Evolutionary conservation across 2,329 filamentous ascomycete species (phyloP).

Genomic region (Mycosphaerella sp.): DNA sequence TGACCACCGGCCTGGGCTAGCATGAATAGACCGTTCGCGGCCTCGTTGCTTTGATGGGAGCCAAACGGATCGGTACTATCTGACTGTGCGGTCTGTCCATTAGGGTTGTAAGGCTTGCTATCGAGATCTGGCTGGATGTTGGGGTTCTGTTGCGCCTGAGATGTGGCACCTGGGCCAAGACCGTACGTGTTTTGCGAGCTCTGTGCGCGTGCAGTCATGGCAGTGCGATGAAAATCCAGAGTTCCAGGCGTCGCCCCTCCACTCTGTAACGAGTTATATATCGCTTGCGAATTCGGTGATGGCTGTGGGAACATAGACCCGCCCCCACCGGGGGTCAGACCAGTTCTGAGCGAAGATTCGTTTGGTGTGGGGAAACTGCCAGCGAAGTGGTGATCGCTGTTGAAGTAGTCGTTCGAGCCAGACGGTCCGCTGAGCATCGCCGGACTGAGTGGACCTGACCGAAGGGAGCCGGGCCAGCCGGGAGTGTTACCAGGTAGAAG

Average conservation of each 20-base stretch:
- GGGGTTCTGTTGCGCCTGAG: constrained; percentile 39
- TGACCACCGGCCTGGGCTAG: constrained; percentile 67
- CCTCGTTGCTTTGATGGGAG: constrained; percentile 85
- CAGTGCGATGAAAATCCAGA: constrained; percentile 90
- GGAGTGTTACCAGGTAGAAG: constrained; percentile 67
- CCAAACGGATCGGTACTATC: constrained; percentile 61
- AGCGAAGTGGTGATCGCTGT: constrained; percentile 63
- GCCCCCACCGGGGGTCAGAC: constrained; percentile 86
- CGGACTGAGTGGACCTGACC: constrained; percentile 88
- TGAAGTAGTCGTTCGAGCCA: constrained; percentile 71
- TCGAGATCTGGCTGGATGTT: constrained; percentile 37
- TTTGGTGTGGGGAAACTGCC: constrained; percentile 90
- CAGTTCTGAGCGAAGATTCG: constrained; percentile 87
- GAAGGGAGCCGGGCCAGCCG: constrained; percentile 80
- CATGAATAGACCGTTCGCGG: constrained; percentile 89
- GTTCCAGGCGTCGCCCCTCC: constrained; percentile 84
- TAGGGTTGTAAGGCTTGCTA: constrained; percentile 51
- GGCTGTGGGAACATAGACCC: constrained; percentile 96
- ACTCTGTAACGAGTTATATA: constrained; percentile 72
- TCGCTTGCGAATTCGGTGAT: constrained; percentile 76
- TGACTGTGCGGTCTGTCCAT: constrained; percentile 39
- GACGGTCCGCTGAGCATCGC: constrained; percentile 88
- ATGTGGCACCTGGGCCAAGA: constrained; percentile 36
- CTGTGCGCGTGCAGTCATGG: constrained; percentile 69
- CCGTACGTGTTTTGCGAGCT: constrained; percentile 41